Percentiles rank a stretch among this genome's conserved stretches.
Evolutionary conservation across 208 protist species (phyloP).

Genomic region (Crithidia sp.): DNA sequence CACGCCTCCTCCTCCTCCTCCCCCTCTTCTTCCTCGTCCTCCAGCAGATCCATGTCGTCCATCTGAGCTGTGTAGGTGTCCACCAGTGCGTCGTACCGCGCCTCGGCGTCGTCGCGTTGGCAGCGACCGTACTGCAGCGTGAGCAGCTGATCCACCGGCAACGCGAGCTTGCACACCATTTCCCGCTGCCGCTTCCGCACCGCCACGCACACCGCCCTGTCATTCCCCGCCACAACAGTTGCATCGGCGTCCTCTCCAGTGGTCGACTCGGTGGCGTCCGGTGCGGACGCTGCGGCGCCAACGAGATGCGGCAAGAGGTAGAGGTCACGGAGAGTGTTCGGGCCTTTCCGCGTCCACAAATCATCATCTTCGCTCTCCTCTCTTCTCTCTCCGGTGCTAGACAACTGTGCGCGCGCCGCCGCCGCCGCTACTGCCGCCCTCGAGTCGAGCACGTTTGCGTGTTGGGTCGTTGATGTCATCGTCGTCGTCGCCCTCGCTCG

Average conservation of each 20-base stretch:
- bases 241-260: not conserved
- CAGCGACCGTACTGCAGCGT: slow-evolving; percentile 63
- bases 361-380: not conserved
- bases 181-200: slow-evolving; percentile 61
- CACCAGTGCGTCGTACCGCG: slow-evolving; percentile 54
- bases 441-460: too few species aligned
- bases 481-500: slow-evolving; percentile 40
- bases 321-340: slow-evolving; percentile 6
- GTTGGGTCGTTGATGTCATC: slow-evolving; percentile 6
- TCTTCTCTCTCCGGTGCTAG: too few species aligned
- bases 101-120: slow-evolving; percentile 47
- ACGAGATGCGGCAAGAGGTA: not conserved
- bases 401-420: too few species aligned
- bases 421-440: not conserved
- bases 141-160: slow-evolving; percentile 61
- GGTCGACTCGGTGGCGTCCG: not conserved
- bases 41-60: not conserved
- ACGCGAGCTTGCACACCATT: slow-evolving; percentile 39
- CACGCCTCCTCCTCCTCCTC: slow-evolving; percentile 3
- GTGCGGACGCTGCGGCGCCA: not conserved
- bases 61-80: slow-evolving; percentile 51
- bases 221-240: not conserved
- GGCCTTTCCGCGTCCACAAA: not conserved
- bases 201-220: slow-evolving; percentile 21
- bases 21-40: not conserved